phyloP scores from a whole-genome alignment of 2,329 filamentous ascomycete species.

The Pseudopyricularia javanii region DNA sequence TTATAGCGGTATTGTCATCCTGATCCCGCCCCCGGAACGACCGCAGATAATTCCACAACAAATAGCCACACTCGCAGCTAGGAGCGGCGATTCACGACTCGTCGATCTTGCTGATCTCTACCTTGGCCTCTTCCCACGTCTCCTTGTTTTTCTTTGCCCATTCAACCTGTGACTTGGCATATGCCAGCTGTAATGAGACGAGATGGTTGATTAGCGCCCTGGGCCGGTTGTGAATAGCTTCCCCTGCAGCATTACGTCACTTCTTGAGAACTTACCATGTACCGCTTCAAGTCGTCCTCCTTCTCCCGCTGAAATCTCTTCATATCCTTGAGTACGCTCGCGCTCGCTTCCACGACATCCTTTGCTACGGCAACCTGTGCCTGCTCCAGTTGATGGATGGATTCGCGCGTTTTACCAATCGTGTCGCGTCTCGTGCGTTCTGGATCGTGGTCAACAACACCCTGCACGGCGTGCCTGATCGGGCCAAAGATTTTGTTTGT shows the following conservation, averaged over 20 bases:
- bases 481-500: constrained; percentile 90
- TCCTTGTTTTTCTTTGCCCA: constrained; percentile 88
- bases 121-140: constrained; percentile 82
- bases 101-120: constrained; percentile 81
- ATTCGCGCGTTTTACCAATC: constrained; percentile 91
- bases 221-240: not conserved
- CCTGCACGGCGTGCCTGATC: constrained; percentile 89
- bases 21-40: not conserved
- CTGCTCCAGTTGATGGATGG: constrained; percentile 75
- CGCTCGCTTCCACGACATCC: constrained; percentile 87
- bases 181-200: constrained; percentile 54
- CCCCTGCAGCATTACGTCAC: not conserved
- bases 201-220: not conserved
- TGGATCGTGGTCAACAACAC: constrained; percentile 90
- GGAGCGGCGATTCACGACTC: constrained; percentile 24
- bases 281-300: constrained; percentile 82
- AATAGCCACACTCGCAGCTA: not conserved
- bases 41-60: not conserved
- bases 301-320: constrained; percentile 92
- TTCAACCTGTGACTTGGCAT: constrained; percentile 84
- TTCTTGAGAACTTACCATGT: constrained; percentile 63
- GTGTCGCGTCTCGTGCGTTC: constrained; percentile 84
- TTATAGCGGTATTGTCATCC: not conserved
- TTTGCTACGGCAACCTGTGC: constrained; percentile 78
- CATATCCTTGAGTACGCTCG: constrained; percentile 77